Conservation (phyloP, 345 rosid species). For the Acer campestre region DNA sequence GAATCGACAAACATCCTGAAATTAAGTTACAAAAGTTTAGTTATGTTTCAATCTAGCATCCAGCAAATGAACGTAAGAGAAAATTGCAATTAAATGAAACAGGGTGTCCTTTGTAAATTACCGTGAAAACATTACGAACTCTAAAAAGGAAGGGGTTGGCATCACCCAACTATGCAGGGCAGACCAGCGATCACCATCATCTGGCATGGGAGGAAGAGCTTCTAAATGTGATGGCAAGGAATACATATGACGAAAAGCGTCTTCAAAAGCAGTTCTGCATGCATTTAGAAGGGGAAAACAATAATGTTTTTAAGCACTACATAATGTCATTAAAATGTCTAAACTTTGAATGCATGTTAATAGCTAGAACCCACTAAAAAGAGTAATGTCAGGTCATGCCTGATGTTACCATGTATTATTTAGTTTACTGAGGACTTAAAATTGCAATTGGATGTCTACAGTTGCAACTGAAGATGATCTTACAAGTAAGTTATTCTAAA, state of each 20-base stretch:
- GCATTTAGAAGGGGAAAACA: conserved; percentile 17
- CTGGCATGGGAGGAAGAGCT: conserved; percentile 96
- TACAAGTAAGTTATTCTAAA: background rate
- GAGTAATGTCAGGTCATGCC: background rate
- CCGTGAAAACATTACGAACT: conserved; percentile 92
- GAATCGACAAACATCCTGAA: conserved; percentile 95
- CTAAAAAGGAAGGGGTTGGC: conserved; percentile 95
- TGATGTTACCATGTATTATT: background rate
- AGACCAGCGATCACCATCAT: conserved; percentile 91
- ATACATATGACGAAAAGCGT: conserved; percentile 83
- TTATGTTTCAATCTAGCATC: background rate
- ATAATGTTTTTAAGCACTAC: background rate
- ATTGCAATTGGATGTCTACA: background rate
- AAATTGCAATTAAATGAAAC: conserved; percentile 12
- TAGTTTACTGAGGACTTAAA: background rate
- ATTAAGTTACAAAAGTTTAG: conserved; percentile 10
- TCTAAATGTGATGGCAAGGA: conserved; percentile 63
- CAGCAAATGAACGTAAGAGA: background rate
- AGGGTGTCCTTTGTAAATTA: conserved; percentile 19
- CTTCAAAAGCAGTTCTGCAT: conserved; percentile 72
- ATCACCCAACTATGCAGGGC: conserved; percentile 94
- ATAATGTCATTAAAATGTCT: background rate
- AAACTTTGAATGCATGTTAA: background rate
- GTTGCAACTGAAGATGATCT: background rate
- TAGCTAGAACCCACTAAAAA: background rate